Evolutionary conservation across 2,329 filamentous ascomycete genomes (phyloP), one percentile per base, ranked within the genome.

Genomic region (Macrophomina pseudophaseolina): DNA sequence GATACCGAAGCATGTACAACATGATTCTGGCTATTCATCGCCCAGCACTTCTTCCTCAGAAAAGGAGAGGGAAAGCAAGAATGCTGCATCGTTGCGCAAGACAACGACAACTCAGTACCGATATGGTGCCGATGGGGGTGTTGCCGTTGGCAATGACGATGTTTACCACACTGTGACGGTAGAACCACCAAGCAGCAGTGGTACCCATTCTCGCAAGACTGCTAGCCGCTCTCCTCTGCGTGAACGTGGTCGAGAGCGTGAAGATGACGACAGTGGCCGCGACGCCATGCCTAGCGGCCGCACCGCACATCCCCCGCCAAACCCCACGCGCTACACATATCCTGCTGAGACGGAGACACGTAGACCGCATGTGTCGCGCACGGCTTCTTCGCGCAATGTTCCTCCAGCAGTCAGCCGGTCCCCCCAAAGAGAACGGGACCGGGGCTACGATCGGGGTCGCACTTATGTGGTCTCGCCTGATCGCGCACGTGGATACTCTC

Each of bases 131-230:
- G 72, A 75, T 51, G 53, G 73, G 5, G 67, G 64, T 33, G 66
- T 66, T 33, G 8, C 54, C n/a, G 28, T 63, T 40, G 32, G 11
- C 11, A 44, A 62, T 14, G 58, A 53, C 48, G 49, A 71, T 65
- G 70, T 71, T 52, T 74, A 75, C 66, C 75, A 73, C 67, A 76
- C 75, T 28, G 68, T 79, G 32, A 67, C 73, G 14, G 75, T 72
- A 64, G 76, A 79, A 66, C 76, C 77, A 46, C 59, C 62, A 12
- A 52, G 40, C 59, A 49, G 58, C 6, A 62, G 44, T 23, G 60
- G 40, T 14, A 32, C 38, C 5, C n/a, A 23, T 46, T 35, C 59
- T 4, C 51, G 46, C 40, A 40, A 35, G 33, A 40, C 33, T 9
- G 53, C n/a, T 9, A 64, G 51, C 32, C 42, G 48, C 14, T 42